Evolutionary conservation across 352 stramenopile species (phyloP).

Genomic region (Globisporangium viniferum): DNA sequence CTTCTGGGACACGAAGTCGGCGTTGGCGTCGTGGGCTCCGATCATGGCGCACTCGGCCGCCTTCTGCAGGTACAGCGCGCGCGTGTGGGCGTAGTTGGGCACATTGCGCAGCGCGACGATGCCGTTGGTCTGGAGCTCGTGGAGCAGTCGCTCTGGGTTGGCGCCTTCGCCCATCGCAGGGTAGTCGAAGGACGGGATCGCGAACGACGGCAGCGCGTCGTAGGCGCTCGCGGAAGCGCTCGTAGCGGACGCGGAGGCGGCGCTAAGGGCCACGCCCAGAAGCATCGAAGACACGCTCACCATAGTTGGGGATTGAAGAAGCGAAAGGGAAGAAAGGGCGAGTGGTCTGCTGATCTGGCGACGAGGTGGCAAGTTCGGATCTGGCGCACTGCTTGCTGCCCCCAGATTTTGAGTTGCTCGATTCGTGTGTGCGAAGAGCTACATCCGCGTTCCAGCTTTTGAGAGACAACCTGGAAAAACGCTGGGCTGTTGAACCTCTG

Average conservation of each 20-base stretch:
- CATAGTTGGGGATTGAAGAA: background rate
- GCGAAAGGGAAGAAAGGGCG: background rate
- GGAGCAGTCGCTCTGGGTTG: constrained; percentile 15
- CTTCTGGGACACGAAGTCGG: no score
- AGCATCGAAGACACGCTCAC: constrained; percentile 11
- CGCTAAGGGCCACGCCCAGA: constrained; percentile 2
- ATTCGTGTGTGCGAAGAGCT: background rate
- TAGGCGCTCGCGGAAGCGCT: background rate
- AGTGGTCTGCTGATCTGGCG: background rate
- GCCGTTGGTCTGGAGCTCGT: constrained; percentile 31
- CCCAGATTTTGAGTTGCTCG: background rate
- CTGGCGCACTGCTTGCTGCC: background rate
- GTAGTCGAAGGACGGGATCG: constrained; percentile 16
- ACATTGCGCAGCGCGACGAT: constrained; percentile 54
- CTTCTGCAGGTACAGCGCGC: constrained; percentile 31
- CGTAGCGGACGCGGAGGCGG: background rate
- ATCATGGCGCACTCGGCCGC: constrained; percentile 36
- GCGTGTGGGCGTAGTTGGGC: constrained; percentile 36
- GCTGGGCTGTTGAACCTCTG: no score
- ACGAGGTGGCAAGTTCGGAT: background rate
- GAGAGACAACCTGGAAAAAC: background rate
- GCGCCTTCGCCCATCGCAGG: background rate
- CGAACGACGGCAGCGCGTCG: constrained; percentile 11
- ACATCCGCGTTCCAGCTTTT: background rate
- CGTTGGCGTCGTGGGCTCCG: constrained; percentile 30